Evolutionary conservation across 352 stramenopile genomes (phyloP), one percentile per base, ranked within the genome.

Genomic region (Thalassiosira allenii): DNA sequence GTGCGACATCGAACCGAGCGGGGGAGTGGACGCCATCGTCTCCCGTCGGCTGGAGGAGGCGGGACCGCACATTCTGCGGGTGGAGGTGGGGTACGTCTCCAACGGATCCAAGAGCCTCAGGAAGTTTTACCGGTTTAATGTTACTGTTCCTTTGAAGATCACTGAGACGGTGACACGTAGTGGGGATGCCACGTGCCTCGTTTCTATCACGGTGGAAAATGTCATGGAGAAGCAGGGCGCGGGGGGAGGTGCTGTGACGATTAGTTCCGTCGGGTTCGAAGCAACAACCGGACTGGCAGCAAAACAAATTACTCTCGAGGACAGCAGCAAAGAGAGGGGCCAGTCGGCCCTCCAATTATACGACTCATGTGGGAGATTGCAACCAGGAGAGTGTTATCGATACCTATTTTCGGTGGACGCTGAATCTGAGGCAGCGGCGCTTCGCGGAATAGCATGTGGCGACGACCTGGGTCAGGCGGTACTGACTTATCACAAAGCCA

Each of bases 51-150:
- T 94, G 44, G 87, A 92, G 79, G 89, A 94, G 72, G 62, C 66
- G 2, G 89, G 89, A 27, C 85, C 91, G 30, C 89, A 94, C 51
- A 92, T 94, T 62, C 83, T 94, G 41, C 74, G 87, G 11, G 86
- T 94, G 2, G 89, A 94, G 79, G 86, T 94, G 23, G 72, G 71
- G 2, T 94, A 94, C 61, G 62, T 62, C 3, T 53, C 34, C 14
- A 75, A 80, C 61, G 63, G 72, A 56, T 34, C 27, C 14, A 90
- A 91, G 63, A 92, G 80, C 17, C 78, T 94, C 40, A 64, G 87
- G 20, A 94, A 92, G 75, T 94, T 92, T 83, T 94, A 94, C 76
- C 74, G 89, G 23, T 94, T 94, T 67, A 87, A 91, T 68, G 89
- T 94, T 14, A 79, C 81, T 5, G 71, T 76, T 56, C 89, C 89